A percentile compares a stretch with the other conserved stretches of the same genome.
Evolutionary conservation across 2,329 filamentous ascomycete species (phyloP).

Genomic region (Trichoderma sp.): DNA sequence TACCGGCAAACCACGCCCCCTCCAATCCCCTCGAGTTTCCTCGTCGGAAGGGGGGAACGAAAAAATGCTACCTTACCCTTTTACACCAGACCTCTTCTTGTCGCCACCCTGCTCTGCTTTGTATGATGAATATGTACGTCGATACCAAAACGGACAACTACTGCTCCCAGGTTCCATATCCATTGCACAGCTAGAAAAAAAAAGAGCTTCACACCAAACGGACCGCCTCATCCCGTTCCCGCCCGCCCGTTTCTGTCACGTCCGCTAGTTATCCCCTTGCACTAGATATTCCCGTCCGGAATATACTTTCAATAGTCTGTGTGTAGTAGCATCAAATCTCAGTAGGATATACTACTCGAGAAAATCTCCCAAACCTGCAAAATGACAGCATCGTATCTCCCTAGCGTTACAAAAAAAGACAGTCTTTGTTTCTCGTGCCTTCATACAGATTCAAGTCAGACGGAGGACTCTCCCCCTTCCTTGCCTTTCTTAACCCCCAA

Average conservation of each 20-base stretch:
- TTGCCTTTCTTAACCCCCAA: not conserved
- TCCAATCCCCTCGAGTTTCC: not conserved
- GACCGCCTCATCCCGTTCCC: slow-evolving; percentile 14
- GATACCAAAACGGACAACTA: not conserved
- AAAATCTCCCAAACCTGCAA: not conserved
- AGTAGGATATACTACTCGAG: not conserved
- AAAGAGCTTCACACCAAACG: not conserved
- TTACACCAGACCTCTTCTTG: not conserved
- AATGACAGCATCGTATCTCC: not conserved
- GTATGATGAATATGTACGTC: not conserved
- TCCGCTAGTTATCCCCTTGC: not conserved
- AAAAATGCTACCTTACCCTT: not conserved
- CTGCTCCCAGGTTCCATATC: not conserved
- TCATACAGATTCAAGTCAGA: not conserved
- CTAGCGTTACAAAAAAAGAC: not conserved
- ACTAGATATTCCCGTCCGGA: not conserved
- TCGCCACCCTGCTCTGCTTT: not conserved
- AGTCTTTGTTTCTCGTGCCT: too few relatives aligned
- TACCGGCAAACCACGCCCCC: not conserved
- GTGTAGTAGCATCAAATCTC: not conserved
- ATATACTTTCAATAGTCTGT: not conserved
- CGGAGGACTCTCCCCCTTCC: not conserved
- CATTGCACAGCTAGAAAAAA: not conserved
- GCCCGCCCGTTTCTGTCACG: slow-evolving; percentile 11
- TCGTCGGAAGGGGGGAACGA: not conserved